Evolutionary conservation across 1,284 basidiomycete genomes (phyloP), one percentile per base, ranked within the genome.

Genomic region (Cutaneotrichosporon cavernicola): DNA sequence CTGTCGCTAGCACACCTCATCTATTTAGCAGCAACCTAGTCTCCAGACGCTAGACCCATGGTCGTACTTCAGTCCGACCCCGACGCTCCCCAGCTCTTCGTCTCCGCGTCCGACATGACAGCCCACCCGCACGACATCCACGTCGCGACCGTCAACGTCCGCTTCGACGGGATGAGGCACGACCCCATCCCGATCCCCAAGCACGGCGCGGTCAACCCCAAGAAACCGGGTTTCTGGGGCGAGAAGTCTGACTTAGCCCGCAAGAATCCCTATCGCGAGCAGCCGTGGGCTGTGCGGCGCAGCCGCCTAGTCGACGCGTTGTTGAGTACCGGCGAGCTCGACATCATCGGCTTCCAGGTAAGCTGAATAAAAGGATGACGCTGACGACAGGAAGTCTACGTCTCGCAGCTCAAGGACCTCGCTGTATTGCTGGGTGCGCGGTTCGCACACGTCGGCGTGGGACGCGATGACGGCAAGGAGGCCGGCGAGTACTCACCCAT

Each of bases 401-500:
- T 85, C 26, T 77, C 84, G 61, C 88, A 89, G 73, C 84, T 89
- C 3, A 73, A 78, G n/a, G 88, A 89, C 69, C 75, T 89, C 8
- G 78, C 81, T 4, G 80, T 83, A 51, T 80, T 89, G 1, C 81
- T 89, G 5, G 87, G 87, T 0, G 49, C 67, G 6, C 67, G 76
- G 6, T 85, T 83, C 13, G 86, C 83, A 81, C 81, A 86, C 83
- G 82, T 87, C 34, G 88, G 87, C 1, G 86, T 88, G 0, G 88
- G 87, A 0, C 81, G 87, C 34, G 84, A 88, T 61, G 86, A 89
- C 71, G 87, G 87, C 2, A 76, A 78, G 13, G 66, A 78, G 31
- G 82, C 80, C 1, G 87, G 87, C 46, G 88, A 89, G 73, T 88
- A 86, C 75, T 84, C 83, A 65, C 86, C 87, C 0, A 85, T 89